Conservation (phyloP, 148 eudicot genomes). For the Persicaria tinctoria region DNA sequence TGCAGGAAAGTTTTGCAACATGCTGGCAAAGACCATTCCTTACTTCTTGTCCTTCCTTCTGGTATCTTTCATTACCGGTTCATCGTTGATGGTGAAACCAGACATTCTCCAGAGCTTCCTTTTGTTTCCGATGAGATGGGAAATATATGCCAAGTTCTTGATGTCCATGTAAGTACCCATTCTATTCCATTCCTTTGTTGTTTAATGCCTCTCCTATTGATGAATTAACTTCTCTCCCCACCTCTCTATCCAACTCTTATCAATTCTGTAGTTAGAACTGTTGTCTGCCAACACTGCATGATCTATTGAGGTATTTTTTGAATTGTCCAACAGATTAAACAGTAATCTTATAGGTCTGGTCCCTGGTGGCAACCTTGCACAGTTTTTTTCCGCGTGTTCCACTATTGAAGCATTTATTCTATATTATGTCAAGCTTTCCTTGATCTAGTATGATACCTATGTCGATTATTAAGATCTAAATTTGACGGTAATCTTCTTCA, state of each 20-base stretch:
- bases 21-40: slow-evolving; percentile 67
- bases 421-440: too few relatives aligned
- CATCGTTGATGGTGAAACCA: slow-evolving; percentile 66
- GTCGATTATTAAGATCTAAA: not conserved
- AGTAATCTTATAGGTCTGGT: too few relatives aligned
- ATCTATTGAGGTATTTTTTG: too few relatives aligned
- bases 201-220: not conserved
- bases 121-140: slow-evolving; percentile 61
- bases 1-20: slow-evolving; percentile 61
- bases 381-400: too few relatives aligned
- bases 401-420: too few relatives aligned
- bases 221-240: too few relatives aligned
- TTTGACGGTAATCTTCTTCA: not conserved
- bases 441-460: too few relatives aligned
- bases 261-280: too few relatives aligned
- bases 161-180: slow-evolving; percentile 64
- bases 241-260: too few relatives aligned
- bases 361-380: too few relatives aligned
- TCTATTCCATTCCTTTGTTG: not conserved
- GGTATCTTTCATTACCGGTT: slow-evolving; percentile 80
- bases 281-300: too few relatives aligned
- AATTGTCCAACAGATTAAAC: too few relatives aligned
- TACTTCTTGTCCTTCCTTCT: slow-evolving; percentile 71
- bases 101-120: slow-evolving; percentile 68
- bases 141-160: slow-evolving; percentile 55